Base-by-base conservation (phyloP, 2,329 filamentous ascomycete species). In the Beauveria brongniartii region DNA sequence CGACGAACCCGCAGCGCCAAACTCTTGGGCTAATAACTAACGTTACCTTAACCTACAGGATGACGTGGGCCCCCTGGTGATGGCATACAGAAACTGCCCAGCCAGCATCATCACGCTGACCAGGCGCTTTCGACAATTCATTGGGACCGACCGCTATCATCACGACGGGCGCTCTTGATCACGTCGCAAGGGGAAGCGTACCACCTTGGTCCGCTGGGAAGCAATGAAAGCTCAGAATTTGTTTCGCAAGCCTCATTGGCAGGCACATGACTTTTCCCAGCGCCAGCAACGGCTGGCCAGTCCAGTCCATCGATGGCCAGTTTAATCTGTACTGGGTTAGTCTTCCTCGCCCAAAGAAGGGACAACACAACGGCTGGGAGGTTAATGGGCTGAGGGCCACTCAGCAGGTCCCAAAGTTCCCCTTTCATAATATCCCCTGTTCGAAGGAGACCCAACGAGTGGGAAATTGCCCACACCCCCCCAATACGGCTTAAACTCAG, bases 371-470 rank as follows among this genome's bases (percentile, higher is more conserved):
- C 30, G 30, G 30, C 30, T 34, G 30, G 30, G 30, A 34, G 30
- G 30, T 34, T 12, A 34, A 59, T 55, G 58, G 59, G 59, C 59
- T 55, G 52, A 59, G 40, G 50, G 44, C 41, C 24, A 20, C 24
- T 28, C 41, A 37, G 30, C 59, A 50, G 41, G 59, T 28, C 20
- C 28, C 44, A 48, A 41, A 43, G 16, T 61, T 60, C 58, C 53
- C 59, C 54, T 53, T 61, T 61, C 46, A 59, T 51, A 56, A 55
- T 40, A 55, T 40, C 53, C 59, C 59, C 59, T 61, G 59, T 52
- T 57, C 46, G 40, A 61, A 61, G 53, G 47, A 57, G 59, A 61
- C 52, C 59, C 59, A 54, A 61, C 37, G 59, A 61, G 59, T 61
- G 59, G 54, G 59, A 61, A 61, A 56, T 56, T 61, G 52, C n/a